phyloP scores from a whole-genome alignment of 2,329 filamentous ascomycete species.

The Epichloe brachyelytri region DNA sequence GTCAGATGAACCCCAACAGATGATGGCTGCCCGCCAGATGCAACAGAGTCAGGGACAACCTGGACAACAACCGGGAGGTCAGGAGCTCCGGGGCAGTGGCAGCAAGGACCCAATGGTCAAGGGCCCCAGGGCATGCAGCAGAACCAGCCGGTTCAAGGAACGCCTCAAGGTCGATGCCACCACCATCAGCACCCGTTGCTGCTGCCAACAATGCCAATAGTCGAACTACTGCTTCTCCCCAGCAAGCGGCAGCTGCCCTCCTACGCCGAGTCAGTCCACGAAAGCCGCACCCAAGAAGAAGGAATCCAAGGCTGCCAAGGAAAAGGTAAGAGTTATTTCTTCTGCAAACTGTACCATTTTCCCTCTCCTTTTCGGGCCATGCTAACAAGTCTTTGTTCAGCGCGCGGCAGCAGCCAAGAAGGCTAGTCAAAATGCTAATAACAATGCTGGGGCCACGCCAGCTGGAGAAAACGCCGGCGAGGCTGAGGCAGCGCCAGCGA shows the following conservation, averaged over 20 bases:
- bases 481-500: slow-evolving; percentile 49
- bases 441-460: slow-evolving; percentile 35
- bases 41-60: slow-evolving; percentile 22
- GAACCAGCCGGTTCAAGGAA: slow-evolving; percentile 43
- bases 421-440: slow-evolving; percentile 40
- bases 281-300: slow-evolving; percentile 73
- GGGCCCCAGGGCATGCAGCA: slow-evolving; percentile 28
- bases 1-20: slow-evolving; percentile 49
- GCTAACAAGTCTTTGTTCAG: slow-evolving; percentile 8
- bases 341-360: not conserved
- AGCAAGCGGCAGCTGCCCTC: slow-evolving; percentile 52
- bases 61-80: slow-evolving; percentile 16
- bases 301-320: slow-evolving; percentile 49
- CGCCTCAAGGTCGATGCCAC: slow-evolving; percentile 60
- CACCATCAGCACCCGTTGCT: slow-evolving; percentile 46
- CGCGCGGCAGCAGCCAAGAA: slow-evolving; percentile 47
- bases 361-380: not conserved
- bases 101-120: slow-evolving; percentile 28
- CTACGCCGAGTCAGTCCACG: slow-evolving; percentile 60
- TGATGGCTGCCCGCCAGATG: slow-evolving; percentile 37
- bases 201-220: slow-evolving; percentile 36
- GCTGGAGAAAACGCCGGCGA: slow-evolving; percentile 42
- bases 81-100: slow-evolving; percentile 25
- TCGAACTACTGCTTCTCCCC: slow-evolving; percentile 46
- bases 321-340: slow-evolving; percentile 43